phyloP scores from a whole-genome alignment of 2,329 filamentous ascomycete species.

The Magnaporthales sp. region DNA sequence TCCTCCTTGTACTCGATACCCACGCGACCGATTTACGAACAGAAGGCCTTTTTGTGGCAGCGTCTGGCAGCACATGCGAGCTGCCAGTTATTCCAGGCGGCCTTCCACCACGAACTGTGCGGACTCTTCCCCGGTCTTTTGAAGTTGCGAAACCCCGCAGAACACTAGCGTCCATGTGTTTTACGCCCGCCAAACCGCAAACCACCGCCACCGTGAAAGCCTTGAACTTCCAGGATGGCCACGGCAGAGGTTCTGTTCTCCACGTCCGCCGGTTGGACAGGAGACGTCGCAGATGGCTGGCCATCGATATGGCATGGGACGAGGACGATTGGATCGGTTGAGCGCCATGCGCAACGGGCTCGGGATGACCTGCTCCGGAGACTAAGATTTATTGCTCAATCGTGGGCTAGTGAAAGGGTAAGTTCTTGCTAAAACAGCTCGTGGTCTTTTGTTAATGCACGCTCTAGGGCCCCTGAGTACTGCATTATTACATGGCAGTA shows the following conservation, averaged over 20 bases:
- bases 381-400: slow-evolving; percentile 29
- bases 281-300: slow-evolving; percentile 27
- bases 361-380: slow-evolving; percentile 19
- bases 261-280: slow-evolving; percentile 30
- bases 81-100: neutral
- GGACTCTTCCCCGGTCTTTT: neutral
- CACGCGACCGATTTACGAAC: neutral
- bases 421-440: neutral
- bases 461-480: neutral
- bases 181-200: slow-evolving; percentile 28
- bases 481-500: neutral
- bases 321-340: slow-evolving; percentile 26
- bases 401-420: slow-evolving; percentile 28
- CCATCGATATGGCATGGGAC: slow-evolving; percentile 23
- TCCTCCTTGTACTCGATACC: neutral
- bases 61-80: neutral
- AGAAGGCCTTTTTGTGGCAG: neutral
- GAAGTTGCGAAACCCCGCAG: neutral
- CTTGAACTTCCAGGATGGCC: slow-evolving; percentile 43
- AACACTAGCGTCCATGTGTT: slow-evolving; percentile 42
- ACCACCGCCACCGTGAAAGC: slow-evolving; percentile 26
- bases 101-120: neutral
- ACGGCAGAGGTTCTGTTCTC: slow-evolving; percentile 37
- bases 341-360: slow-evolving; percentile 15
- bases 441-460: neutral